Conservation (phyloP, 352 stramenopile species). For the Globisporangium irregulare region DNA sequence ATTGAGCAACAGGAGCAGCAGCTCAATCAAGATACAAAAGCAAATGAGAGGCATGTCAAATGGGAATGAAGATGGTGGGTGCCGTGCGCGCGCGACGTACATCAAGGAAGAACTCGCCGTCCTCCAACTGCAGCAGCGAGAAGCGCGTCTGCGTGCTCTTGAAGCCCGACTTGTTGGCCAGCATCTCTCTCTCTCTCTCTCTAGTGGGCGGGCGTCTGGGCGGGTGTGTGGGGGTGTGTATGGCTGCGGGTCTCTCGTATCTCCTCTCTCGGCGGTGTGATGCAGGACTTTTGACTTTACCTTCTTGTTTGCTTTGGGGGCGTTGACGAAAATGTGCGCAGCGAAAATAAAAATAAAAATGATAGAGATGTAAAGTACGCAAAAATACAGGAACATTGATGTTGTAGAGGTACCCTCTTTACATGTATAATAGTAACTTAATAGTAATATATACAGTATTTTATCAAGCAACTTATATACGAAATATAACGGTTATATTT, state of each 20-base stretch:
- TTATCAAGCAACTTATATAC: no score
- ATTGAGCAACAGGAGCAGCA: neutral
- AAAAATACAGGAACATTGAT: no score
- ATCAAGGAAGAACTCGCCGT: conserved; percentile 94
- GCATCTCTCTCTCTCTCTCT: conserved; percentile 8
- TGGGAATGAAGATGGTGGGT: neutral
- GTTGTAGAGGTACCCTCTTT: no score
- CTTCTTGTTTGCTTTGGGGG: neutral
- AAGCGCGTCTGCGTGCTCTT: conserved; percentile 62
- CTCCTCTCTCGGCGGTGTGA: neutral
- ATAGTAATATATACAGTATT: no score
- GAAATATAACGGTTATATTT: no score
- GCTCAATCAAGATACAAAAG: neutral
- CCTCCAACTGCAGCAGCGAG: conserved; percentile 92
- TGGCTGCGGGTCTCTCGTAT: neutral
- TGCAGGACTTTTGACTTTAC: neutral
- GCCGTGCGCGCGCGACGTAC: conserved; percentile 26
- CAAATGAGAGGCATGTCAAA: neutral
- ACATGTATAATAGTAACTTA: no score
- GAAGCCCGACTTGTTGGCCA: conserved; percentile 20
- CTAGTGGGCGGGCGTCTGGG: no score
- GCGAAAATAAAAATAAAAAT: neutral
- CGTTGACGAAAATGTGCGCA: neutral
- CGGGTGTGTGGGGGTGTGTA: no score
- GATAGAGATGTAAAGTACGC: no score